A percentile compares a stretch with the other conserved stretches of the same genome.
These are phyloP conservation scores for Vitis labrusca DNA, from an alignment of 164 flowering plant genomes.

Conservation along the genomic window DNA sequence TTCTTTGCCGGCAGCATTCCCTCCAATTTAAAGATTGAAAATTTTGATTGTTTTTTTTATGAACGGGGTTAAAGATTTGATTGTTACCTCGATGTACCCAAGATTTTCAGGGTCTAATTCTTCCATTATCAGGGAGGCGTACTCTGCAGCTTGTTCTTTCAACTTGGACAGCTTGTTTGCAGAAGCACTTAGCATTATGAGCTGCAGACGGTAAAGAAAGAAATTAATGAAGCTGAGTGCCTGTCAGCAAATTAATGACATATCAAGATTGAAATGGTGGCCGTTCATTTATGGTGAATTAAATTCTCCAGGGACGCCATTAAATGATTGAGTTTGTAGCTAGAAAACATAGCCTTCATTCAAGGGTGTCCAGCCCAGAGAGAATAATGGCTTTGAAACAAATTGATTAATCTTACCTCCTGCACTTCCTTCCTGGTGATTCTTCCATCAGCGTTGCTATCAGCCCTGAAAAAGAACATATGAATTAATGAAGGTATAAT, in stretches of 20 bases:
- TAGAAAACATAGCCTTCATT: too few relatives aligned
- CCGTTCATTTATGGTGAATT: too few relatives aligned
- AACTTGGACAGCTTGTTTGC: slow-evolving; percentile 86
- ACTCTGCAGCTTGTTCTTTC: slow-evolving; percentile 87
- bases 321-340: too few relatives aligned
- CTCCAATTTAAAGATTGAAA: too few relatives aligned
- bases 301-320: too few relatives aligned
- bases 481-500: not conserved
- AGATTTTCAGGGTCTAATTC: slow-evolving; percentile 89
- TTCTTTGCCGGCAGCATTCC: too few relatives aligned
- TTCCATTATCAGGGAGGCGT: slow-evolving; percentile 93
- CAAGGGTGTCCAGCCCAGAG: too few relatives aligned
- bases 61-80: too few relatives aligned
- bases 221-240: not conserved
- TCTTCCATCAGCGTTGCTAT: slow-evolving; percentile 88
- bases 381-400: too few relatives aligned
- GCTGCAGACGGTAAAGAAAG: slow-evolving; percentile 38
- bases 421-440: slow-evolving; percentile 87
- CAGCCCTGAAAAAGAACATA: slow-evolving; percentile 61
- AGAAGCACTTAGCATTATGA: slow-evolving; percentile 91
- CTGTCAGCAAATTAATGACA: not conserved
- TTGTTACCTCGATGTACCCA: slow-evolving; percentile 88
- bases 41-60: too few relatives aligned
- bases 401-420: slow-evolving; percentile 49
- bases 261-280: too few relatives aligned